A percentile compares a stretch with the other conserved stretches of the same genome.
phyloP scores from a whole-genome alignment of 306 rosid genomes.

The Dalbergia oliveri region DNA sequence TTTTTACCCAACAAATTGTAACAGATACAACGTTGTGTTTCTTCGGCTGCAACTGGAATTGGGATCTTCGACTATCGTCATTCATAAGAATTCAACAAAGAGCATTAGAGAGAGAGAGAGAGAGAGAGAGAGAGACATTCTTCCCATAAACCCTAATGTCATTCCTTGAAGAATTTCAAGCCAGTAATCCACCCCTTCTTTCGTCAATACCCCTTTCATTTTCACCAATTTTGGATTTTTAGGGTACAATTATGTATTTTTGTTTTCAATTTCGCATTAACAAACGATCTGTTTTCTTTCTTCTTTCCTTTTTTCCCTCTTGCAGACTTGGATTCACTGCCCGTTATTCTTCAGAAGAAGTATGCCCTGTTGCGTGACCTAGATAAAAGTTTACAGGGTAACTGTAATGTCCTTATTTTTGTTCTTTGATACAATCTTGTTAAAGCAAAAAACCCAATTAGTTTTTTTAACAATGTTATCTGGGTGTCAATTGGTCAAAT shows the following conservation, averaged over 20 bases:
- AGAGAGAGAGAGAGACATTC: no score
- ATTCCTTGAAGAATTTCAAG: conserved; percentile 83
- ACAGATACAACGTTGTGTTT: background rate
- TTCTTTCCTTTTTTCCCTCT: background rate
- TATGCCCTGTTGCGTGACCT: conserved; percentile 83
- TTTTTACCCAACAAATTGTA: no score
- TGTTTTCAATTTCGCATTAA: conserved; percentile 20
- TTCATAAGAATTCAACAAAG: conserved; percentile 12
- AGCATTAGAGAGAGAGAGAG: background rate
- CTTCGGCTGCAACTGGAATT: background rate
- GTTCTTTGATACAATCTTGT: background rate
- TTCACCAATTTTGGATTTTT: background rate
- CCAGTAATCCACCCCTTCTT: conserved; percentile 60
- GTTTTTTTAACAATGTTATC: background rate
- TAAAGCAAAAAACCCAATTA: background rate
- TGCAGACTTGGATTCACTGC: conserved; percentile 88
- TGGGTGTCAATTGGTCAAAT: background rate
- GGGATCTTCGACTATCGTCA: background rate
- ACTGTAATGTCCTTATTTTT: background rate
- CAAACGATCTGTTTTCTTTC: background rate
- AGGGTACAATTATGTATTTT: conserved; percentile 28
- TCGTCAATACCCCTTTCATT: conserved; percentile 4
- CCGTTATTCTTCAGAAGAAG: conserved; percentile 87
- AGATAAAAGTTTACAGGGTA: conserved; percentile 93
- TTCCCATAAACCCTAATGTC: conserved; percentile 68